phyloP scores from a whole-genome alignment of 441 rosid genomes.

The Mallotus japonicus region DNA sequence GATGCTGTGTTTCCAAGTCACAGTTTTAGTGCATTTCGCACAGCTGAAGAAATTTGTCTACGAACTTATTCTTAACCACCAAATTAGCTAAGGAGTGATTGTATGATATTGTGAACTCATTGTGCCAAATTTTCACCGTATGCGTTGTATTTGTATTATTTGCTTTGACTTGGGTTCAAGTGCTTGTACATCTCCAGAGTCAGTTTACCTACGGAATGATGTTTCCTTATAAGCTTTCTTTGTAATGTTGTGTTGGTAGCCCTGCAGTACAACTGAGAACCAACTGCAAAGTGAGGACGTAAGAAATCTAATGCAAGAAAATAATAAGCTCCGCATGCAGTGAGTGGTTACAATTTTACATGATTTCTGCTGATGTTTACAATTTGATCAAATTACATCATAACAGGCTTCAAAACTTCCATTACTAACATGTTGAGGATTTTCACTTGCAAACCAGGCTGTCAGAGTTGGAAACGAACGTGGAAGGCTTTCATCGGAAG shows the following conservation, averaged over 20 bases:
- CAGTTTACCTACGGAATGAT: background rate
- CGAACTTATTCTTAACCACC: too few relatives aligned
- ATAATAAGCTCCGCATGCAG: constrained; percentile 8
- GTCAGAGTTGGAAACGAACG: constrained; percentile 9
- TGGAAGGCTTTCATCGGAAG: constrained; percentile 3
- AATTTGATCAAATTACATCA: background rate
- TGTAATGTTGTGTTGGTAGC: constrained; percentile 11
- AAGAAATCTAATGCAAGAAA: background rate
- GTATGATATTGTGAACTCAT: background rate
- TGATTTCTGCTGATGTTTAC: background rate
- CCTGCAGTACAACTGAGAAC: background rate
- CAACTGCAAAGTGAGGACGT: background rate
- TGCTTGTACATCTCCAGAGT: background rate
- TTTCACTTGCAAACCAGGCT: constrained; percentile 7
- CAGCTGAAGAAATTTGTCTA: too few relatives aligned
- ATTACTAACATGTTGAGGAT: background rate
- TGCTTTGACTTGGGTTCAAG: too few relatives aligned
- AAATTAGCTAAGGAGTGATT: background rate
- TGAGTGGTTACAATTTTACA: background rate
- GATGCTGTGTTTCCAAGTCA: background rate
- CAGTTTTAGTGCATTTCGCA: too few relatives aligned
- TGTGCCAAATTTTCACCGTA: background rate
- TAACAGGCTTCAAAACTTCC: background rate
- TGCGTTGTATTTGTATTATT: too few relatives aligned
- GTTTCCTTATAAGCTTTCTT: background rate